Evolutionary conservation across 2,329 filamentous ascomycete genomes (phyloP), one percentile per base, ranked within the genome.

Genomic region (Venturia asperata): DNA sequence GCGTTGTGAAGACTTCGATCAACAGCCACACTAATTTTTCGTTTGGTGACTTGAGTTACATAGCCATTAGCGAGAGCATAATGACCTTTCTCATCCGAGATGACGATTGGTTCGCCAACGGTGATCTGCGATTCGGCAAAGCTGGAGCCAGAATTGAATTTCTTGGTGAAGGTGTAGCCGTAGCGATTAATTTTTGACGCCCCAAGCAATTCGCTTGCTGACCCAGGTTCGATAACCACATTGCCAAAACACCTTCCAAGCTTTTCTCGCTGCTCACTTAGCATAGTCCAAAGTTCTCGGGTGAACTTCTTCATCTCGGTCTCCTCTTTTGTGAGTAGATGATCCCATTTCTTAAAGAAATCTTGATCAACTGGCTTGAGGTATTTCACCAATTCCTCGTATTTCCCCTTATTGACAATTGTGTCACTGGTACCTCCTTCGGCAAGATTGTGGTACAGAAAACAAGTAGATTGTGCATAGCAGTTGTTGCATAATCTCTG

Each of bases 301-400:
- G 92, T 87, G 68, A 92, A 88, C 71, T 90, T 95, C 73, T 94
- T 88, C 72, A 89, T 86, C 71, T 96, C 92, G 70, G 88, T 91
- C 74, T 99, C 94, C 78, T 99, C 94, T 73, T 94, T 94, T 0
- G 93, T 97, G 45, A 99, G 80, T 17, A 99, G 81, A 62, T 88
- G 84, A 75, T 99, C 94, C 94, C 94, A 99, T 73, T 94, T 96
- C 68, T 89, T 82, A 76, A 99, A 97, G 74, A 97, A 99, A 0
- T 87, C 84, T 69, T 86, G 85, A 72, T 97, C 90, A 0, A 77
- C 79, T 1, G 87, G 82, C 6, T 85, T 90, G n/a, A 96, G 81
- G 72, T 95, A 89, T 66, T 83, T 82, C 62, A 96, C 87, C 6
- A 91, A 79, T 68, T 94, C 89, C 63, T 91, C 85, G 72, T 97